Evolutionary conservation across 768 basidiomycete genomes (phyloP), one percentile per base, ranked within the genome.

Genomic region (Leccinum incarnatum): DNA sequence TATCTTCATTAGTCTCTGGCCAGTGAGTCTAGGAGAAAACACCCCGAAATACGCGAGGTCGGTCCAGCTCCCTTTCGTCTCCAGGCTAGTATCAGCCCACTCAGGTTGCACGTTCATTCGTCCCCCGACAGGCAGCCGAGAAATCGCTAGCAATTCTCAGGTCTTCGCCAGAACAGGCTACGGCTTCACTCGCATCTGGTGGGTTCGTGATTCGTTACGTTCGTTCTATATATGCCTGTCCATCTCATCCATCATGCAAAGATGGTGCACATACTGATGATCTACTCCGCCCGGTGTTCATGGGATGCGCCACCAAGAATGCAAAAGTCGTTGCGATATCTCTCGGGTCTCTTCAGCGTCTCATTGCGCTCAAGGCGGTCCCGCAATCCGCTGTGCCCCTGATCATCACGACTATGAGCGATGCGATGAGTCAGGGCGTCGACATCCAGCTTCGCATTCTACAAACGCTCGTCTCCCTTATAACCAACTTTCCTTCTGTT

Each of bases 401-500:
- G 36, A 91, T 98, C 53, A 82, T 98, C 65, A 83, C 75, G 48
- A 96, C 89, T 0, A 89, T 99, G 84, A 84, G 80, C 57, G 88
- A 91, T 62, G 93, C 93, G 17, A 86, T 96, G 78, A 88, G 84
- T 29, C 94, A 96, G 70, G 97, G 95, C 6, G 95, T 98, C 30
- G 97, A 99, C 69, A 97, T 98, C 27, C 97, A 98, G 70, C 81
- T 98, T 40, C 89, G 91, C 53, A 91, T 98, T 27, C 79, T 98
- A 0, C 95, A 98, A 72, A 95, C 93, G 0, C 81, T 98, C 9
- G 85, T 97, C 10, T 92, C 91, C 0, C 83, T 99, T 10, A 86
- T 98, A 53, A 95, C 93, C 2, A 91, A 93, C 68, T 94, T 95
- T 67, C 83, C 85, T 1, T 83, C 82, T 8, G 85, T 96, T 8